Evolutionary conservation across 1,139 yeast genomes (phyloP).

Genomic region (Suhomyces kunorum): DNA sequence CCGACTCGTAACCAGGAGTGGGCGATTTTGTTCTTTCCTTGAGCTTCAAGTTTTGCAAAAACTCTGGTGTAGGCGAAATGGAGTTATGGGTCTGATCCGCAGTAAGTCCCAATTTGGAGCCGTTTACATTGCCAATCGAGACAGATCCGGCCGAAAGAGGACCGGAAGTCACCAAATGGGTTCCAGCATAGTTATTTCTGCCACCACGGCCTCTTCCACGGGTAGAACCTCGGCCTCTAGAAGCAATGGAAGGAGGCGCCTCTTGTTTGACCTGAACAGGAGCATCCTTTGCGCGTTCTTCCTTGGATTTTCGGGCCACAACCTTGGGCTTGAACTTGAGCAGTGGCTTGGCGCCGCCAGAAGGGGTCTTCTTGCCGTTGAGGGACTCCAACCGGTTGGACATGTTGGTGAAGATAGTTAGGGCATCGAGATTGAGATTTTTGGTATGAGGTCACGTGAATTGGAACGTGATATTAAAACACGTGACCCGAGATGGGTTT

Average conservation of each 20-base stretch:
- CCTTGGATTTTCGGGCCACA: slow-evolving; percentile 78
- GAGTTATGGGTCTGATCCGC: slow-evolving; percentile 29
- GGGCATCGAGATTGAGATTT: not conserved
- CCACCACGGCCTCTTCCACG: slow-evolving; percentile 44
- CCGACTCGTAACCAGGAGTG: slow-evolving; percentile 17
- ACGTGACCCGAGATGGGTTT: slow-evolving; percentile 1
- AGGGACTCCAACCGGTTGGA: slow-evolving; percentile 49
- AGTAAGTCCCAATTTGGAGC: slow-evolving; percentile 32
- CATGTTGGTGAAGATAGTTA: slow-evolving; percentile 23
- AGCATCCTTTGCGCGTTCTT: slow-evolving; percentile 77
- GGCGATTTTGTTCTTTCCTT: slow-evolving; percentile 23
- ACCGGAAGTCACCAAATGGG: slow-evolving; percentile 70
- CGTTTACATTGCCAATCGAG: slow-evolving; percentile 37
- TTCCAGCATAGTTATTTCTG: slow-evolving; percentile 54
- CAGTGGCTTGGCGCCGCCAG: slow-evolving; percentile 42
- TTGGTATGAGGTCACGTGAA: not conserved
- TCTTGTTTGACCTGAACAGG: slow-evolving; percentile 53
- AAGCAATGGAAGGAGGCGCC: slow-evolving; percentile 15
- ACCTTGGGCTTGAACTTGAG: slow-evolving; percentile 78
- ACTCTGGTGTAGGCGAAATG: slow-evolving; percentile 39
- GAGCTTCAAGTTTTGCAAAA: slow-evolving; percentile 39
- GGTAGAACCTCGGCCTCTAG: slow-evolving; percentile 27
- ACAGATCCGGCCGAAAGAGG: slow-evolving; percentile 72
- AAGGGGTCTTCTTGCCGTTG: slow-evolving; percentile 34
- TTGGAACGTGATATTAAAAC: too few relatives aligned